Percentiles rank a stretch among this genome's conserved stretches.
Conservation (phyloP, 192 early-diverging fungal species). For the Coemansia pectinata region DNA sequence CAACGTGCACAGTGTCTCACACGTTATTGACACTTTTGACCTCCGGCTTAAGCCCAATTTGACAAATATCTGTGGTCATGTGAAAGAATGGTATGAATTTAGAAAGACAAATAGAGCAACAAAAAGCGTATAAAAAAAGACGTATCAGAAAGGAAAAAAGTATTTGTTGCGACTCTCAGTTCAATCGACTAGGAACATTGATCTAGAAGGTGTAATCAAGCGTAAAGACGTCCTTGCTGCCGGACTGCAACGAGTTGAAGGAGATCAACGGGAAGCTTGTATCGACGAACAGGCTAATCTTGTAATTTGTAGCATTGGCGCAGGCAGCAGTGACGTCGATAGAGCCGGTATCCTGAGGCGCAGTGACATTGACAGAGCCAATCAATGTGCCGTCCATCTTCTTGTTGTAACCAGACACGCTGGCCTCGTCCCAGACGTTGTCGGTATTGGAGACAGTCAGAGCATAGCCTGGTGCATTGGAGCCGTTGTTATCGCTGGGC, state of each 20-base stretch:
- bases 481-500: slow-evolving; percentile 15
- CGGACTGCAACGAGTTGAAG: slow-evolving; percentile 50
- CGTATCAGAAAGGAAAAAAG: no score
- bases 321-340: slow-evolving; percentile 42
- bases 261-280: slow-evolving; percentile 19
- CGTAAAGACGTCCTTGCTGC: slow-evolving; percentile 29
- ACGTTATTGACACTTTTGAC: no score
- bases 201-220: slow-evolving; percentile 12
- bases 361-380: slow-evolving; percentile 16
- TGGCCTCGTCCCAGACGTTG: slow-evolving; percentile 43
- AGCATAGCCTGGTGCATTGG: neutral
- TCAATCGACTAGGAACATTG: no score
- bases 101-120: no score
- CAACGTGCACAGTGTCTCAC: no score
- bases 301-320: slow-evolving; percentile 15
- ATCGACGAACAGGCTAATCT: slow-evolving; percentile 48
- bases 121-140: no score
- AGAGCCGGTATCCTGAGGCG: neutral
- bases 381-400: slow-evolving; percentile 17
- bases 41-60: no score
- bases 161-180: no score
- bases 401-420: slow-evolving; percentile 41
- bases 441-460: slow-evolving; percentile 39
- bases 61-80: no score
- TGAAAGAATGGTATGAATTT: no score